Percentiles rank a stretch among this genome's conserved stretches.
These are phyloP conservation scores for Carnegiea gigantea DNA, from an alignment of 179 eudicot genomes.

Conservation along the genomic window DNA sequence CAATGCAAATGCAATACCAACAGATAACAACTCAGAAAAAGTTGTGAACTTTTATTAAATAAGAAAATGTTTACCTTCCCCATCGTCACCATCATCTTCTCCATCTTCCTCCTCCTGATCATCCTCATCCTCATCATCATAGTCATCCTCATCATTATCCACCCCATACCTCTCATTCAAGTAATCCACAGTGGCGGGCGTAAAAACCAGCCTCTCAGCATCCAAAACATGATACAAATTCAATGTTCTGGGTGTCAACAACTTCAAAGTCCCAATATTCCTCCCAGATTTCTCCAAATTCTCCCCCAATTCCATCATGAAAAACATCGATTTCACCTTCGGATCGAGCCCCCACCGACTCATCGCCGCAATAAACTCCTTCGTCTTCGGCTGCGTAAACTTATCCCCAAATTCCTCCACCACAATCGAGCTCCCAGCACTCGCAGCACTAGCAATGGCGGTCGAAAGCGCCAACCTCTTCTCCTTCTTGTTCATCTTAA, in stretches of 20 bases:
- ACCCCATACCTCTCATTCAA: conserved; percentile 79
- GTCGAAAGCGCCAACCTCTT: conserved; percentile 78
- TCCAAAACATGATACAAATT: conserved; percentile 83
- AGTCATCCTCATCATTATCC: conserved; percentile 45
- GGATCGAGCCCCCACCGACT: conserved; percentile 83
- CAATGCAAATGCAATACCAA: neutral
- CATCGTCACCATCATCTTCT: conserved; percentile 38
- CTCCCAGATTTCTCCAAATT: conserved; percentile 76
- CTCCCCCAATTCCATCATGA: conserved; percentile 61
- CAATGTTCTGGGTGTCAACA: conserved; percentile 86
- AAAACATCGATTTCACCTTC: conserved; percentile 64
- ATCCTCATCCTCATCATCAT: conserved; percentile 37
- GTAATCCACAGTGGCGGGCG: conserved; percentile 61
- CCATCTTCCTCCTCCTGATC: conserved; percentile 32
- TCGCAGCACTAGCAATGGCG: conserved; percentile 63
- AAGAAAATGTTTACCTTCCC: conserved; percentile 22
- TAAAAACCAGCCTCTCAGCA: conserved; percentile 77
- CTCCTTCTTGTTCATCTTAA: conserved; percentile 86
- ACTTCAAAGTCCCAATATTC: conserved; percentile 75
- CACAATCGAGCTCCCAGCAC: conserved; percentile 38
- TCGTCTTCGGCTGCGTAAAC: conserved; percentile 83
- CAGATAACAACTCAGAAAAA: neutral
- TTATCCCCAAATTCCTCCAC: conserved; percentile 73
- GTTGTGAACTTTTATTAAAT: neutral
- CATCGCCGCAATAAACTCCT: conserved; percentile 77